Evolutionary conservation across 306 rosid species (phyloP).

Genomic region (Adenanthera pavonina): DNA sequence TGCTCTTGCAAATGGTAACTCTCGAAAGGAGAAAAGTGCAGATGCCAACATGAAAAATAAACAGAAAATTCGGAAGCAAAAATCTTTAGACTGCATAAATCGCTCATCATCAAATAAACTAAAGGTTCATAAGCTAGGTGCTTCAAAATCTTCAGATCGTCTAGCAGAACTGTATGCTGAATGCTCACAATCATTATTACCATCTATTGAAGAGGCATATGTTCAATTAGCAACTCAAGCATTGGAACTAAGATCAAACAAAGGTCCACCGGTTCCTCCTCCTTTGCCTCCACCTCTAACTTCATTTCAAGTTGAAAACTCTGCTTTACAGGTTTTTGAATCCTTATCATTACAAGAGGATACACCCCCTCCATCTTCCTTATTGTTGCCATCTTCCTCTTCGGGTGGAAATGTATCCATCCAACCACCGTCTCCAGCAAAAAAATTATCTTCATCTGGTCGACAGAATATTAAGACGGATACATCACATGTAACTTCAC

Average conservation of each 20-base stretch:
- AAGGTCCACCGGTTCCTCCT: conserved; percentile 42
- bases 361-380: conserved; percentile 39
- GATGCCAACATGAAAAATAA: conserved; percentile 57
- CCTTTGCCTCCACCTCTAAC: conserved; percentile 29
- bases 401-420: conserved; percentile 23
- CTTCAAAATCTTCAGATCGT: conserved; percentile 25
- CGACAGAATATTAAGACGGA: conserved; percentile 30
- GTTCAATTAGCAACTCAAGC: conserved; percentile 36
- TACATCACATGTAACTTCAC: conserved; percentile 41
- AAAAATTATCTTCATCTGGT: conserved; percentile 26
- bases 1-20: conserved; percentile 44
- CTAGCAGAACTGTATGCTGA: conserved; percentile 50
- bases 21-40: conserved; percentile 59
- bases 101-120: not conserved
- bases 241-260: conserved; percentile 39
- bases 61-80: conserved; percentile 54
- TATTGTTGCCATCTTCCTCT: conserved; percentile 36
- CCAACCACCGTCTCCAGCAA: conserved; percentile 13
- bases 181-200: conserved; percentile 45
- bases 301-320: conserved; percentile 30
- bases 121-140: not conserved
- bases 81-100: conserved; percentile 49
- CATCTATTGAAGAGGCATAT: conserved; percentile 48
- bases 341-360: conserved; percentile 40
- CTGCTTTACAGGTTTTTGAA: conserved; percentile 32